Percentiles rank a stretch among this genome's conserved stretches.
Evolutionary conservation across 2,329 filamentous ascomycete genomes (phyloP).

Genomic region (Penicillium sp.): DNA sequence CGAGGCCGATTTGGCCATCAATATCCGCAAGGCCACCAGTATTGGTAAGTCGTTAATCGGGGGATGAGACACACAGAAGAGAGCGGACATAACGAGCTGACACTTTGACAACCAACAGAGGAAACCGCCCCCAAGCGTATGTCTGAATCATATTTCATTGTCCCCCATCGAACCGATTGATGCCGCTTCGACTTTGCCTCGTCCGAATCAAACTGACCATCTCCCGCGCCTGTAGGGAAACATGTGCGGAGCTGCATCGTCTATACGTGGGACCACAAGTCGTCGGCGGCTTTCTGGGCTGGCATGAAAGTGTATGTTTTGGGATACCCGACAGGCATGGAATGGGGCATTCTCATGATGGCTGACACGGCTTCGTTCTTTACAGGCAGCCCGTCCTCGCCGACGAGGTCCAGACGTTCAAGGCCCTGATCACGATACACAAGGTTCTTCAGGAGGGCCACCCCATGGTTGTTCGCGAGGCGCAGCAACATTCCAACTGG

Average conservation of each 20-base stretch:
- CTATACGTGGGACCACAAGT: slow-evolving; percentile 99
- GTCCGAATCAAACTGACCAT: slow-evolving; percentile 3
- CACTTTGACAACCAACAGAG: slow-evolving; percentile 41
- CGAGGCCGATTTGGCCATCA: slow-evolving; percentile 62
- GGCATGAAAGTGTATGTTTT: slow-evolving; percentile 93
- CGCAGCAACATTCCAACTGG: slow-evolving; percentile 84
- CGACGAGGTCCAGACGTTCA: slow-evolving; percentile 98
- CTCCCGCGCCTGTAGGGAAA: slow-evolving; percentile 56
- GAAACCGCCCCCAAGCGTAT: slow-evolving; percentile 66
- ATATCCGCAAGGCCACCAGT: slow-evolving; percentile 66
- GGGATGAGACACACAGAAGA: slow-evolving; percentile 2
- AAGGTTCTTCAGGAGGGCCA: slow-evolving; percentile 98
- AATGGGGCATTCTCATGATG: background rate
- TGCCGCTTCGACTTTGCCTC: slow-evolving; percentile 1
- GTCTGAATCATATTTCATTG: slow-evolving; percentile 11
- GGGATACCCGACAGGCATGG: background rate
- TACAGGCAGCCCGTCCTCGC: slow-evolving; percentile 90
- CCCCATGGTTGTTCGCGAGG: slow-evolving; percentile 80
- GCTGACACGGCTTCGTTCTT: slow-evolving; percentile 9
- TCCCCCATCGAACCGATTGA: slow-evolving; percentile 5
- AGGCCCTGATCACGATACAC: slow-evolving; percentile 94
- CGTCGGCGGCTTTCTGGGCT: slow-evolving; percentile 89
- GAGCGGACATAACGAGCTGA: slow-evolving; percentile 7
- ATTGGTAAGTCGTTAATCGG: slow-evolving; percentile 45
- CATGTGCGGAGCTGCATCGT: slow-evolving; percentile 98